These are phyloP conservation scores for Aureobasidium lini DNA, from an alignment of 2,329 filamentous ascomycete species.

Conservation along the genomic window DNA sequence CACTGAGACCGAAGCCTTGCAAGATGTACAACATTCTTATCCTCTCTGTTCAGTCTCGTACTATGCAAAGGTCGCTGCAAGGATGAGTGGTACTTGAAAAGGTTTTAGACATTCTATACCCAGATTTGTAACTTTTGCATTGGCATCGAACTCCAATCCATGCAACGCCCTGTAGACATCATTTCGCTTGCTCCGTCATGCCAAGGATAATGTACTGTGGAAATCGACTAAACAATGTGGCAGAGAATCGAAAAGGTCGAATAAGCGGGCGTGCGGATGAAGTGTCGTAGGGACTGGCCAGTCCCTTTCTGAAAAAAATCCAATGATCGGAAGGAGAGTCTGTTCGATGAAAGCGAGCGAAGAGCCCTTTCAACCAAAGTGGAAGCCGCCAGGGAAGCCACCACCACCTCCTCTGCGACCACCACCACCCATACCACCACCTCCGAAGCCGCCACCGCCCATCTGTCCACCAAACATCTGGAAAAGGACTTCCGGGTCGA, in stretches of 20 bases:
- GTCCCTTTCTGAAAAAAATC: not conserved
- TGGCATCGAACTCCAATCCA: not conserved
- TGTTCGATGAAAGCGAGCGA: not conserved
- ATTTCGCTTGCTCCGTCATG: slow-evolving; percentile 1
- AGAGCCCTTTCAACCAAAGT: not conserved
- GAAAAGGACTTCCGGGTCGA: slow-evolving; percentile 72
- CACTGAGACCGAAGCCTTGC: too few species aligned
- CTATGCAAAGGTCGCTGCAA: not conserved
- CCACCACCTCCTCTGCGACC: slow-evolving; percentile 4
- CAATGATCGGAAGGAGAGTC: not conserved
- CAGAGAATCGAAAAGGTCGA: not conserved
- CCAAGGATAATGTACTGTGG: not conserved
- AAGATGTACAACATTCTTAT: too few species aligned
- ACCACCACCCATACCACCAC: slow-evolving; percentile 1
- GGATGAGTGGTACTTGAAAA: not conserved
- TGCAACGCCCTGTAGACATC: not conserved
- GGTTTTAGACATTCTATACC: not conserved
- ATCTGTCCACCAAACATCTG: slow-evolving; percentile 55
- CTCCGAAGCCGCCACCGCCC: slow-evolving; percentile 10
- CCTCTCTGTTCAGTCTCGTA: too few species aligned
- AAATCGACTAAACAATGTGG: not conserved
- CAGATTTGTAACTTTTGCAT: not conserved
- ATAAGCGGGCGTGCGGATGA: not conserved
- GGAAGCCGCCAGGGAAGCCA: slow-evolving; percentile 11
- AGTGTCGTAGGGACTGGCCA: not conserved